Percentiles rank a stretch among this genome's conserved stretches.
phyloP scores from a whole-genome alignment of 768 basidiomycete genomes.

The Boletus reticulatus region DNA sequence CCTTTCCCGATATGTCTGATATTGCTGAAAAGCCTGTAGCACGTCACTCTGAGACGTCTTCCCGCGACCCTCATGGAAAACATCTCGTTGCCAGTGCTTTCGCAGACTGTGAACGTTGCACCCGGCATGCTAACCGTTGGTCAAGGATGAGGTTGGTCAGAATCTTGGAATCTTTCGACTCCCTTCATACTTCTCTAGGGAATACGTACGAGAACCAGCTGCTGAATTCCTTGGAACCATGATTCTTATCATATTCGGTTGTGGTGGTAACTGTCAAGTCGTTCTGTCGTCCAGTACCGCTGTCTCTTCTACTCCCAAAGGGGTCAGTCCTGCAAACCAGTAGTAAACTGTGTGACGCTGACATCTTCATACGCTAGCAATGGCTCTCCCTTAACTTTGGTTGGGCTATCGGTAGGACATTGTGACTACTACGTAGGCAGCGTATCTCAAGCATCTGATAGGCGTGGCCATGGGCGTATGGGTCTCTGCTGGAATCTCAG shows the following conservation, averaged over 20 bases:
- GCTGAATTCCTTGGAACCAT: conserved; percentile 64
- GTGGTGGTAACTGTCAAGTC: conserved; percentile 56
- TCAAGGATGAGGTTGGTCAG: conserved; percentile 47
- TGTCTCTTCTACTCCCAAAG: conserved; percentile 49
- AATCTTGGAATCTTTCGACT: background rate
- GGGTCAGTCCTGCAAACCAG: conserved; percentile 41
- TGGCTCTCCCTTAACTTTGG: conserved; percentile 28
- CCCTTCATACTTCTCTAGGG: conserved; percentile 30
- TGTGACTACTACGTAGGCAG: background rate
- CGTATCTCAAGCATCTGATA: conserved; percentile 11
- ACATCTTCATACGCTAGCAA: conserved; percentile 12
- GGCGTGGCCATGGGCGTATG: conserved; percentile 66
- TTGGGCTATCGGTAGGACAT: conserved; percentile 31
- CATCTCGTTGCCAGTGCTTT: conserved; percentile 11
- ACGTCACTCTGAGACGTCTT: conserved; percentile 21
- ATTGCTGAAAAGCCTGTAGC: conserved; percentile 13
- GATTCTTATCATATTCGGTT: conserved; percentile 58
- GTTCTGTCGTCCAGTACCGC: conserved; percentile 44
- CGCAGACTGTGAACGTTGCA: conserved; percentile 34
- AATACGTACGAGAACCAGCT: conserved; percentile 52
- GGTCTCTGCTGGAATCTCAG: conserved; percentile 64
- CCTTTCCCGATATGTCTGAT: conserved; percentile 21
- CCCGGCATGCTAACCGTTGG: conserved; percentile 50
- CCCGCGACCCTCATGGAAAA: conserved; percentile 2
- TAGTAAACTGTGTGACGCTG: background rate